phyloP scores from a whole-genome alignment of 331 rosid genomes.

The Prunus yedoensis region DNA sequence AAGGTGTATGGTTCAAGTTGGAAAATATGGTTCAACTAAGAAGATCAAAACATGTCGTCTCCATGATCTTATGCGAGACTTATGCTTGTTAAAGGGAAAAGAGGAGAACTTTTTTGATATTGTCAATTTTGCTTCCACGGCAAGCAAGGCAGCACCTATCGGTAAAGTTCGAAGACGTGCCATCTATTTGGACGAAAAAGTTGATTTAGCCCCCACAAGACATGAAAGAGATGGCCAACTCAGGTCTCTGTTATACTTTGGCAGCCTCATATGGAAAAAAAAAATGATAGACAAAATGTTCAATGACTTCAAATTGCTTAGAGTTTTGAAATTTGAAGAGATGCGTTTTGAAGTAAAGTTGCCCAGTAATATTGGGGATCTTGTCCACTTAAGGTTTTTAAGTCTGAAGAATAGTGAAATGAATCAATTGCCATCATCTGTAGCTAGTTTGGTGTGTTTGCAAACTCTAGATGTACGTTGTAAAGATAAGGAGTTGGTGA shows the following conservation, averaged over 20 bases:
- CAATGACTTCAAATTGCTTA: conserved; percentile 34
- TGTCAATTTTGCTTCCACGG: neutral
- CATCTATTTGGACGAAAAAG: conserved; percentile 24
- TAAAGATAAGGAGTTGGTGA: neutral
- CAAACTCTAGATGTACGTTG: conserved; percentile 45
- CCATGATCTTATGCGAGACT: too few relatives aligned
- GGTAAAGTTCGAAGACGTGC: conserved; percentile 44
- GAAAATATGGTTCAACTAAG: too few relatives aligned
- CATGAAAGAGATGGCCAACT: too few relatives aligned
- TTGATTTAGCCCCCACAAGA: neutral
- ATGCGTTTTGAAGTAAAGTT: too few relatives aligned
- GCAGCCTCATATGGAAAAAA: too few relatives aligned
- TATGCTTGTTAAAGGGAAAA: neutral
- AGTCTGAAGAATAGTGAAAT: too few relatives aligned
- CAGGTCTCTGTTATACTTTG: too few relatives aligned
- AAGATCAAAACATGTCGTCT: too few relatives aligned
- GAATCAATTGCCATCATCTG: conserved; percentile 28
- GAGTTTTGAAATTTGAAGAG: conserved; percentile 44
- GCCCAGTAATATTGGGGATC: conserved; percentile 35
- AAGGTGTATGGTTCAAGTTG: too few relatives aligned
- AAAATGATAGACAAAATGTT: neutral
- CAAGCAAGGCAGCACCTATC: neutral
- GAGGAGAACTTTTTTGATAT: neutral
- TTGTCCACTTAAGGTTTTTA: conserved; percentile 22
- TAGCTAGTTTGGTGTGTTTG: conserved; percentile 42